Evolutionary conservation across 164 flowering plant genomes (phyloP).

Genomic region (Buxus sempervirens): DNA sequence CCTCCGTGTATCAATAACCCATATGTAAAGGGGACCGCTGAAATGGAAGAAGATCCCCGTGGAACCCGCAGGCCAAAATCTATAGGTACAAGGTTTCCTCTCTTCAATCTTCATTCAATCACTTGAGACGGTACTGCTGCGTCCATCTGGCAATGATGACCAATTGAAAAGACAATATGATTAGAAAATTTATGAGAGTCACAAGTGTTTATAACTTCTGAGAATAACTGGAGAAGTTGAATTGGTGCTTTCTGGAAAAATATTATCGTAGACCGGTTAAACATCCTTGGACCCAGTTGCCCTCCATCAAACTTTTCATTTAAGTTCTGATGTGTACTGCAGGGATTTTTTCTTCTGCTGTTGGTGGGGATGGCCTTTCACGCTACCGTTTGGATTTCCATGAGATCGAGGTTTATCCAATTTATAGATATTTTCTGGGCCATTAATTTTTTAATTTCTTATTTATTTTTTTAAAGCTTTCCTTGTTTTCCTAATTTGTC

Average conservation of each 20-base stretch:
- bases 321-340: slow-evolving; percentile 15
- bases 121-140: not conserved
- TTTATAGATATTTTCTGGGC: not conserved
- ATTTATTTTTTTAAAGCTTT: not conserved
- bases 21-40: slow-evolving; percentile 47
- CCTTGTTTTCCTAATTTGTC: not conserved
- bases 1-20: slow-evolving; percentile 93
- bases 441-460: not conserved
- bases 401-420: slow-evolving; percentile 64
- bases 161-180: not conserved
- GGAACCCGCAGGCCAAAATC: slow-evolving; percentile 66
- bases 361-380: slow-evolving; percentile 77
- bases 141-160: not conserved
- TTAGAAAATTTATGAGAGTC: no score
- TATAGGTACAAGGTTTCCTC: slow-evolving; percentile 46
- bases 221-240: not conserved
- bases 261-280: not conserved
- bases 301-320: not conserved
- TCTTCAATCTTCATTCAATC: not conserved
- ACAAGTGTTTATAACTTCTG: not conserved
- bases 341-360: slow-evolving; percentile 48
- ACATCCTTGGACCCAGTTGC: not conserved
- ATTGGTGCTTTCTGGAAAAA: not conserved
- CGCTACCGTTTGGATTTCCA: slow-evolving; percentile 89
- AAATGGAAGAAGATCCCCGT: slow-evolving; percentile 51